Percentiles rank a stretch among this genome's conserved stretches.
Evolutionary conservation across 2,329 filamentous ascomycete genomes (phyloP).

Genomic region (Ambrosiella xylebori): DNA sequence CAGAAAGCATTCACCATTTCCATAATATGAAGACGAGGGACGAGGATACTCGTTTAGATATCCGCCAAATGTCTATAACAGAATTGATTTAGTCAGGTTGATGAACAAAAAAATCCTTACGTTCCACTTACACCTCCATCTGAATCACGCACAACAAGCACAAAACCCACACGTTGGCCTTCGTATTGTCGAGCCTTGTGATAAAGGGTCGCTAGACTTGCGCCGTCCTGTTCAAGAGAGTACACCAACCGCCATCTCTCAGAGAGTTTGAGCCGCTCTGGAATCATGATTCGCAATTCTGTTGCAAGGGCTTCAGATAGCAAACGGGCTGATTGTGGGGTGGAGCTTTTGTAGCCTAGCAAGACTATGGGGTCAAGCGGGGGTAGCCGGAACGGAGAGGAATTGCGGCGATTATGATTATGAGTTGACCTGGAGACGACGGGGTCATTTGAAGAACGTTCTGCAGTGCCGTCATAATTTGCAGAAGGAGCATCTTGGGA

Average conservation of each 20-base stretch:
- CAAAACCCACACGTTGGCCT: slow-evolving; percentile 63
- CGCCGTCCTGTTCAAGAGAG: slow-evolving; percentile 81
- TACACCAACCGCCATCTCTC: slow-evolving; percentile 80
- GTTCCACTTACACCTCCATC: slow-evolving; percentile 46
- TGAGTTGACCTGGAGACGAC: background rate
- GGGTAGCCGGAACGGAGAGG: slow-evolving; percentile 71
- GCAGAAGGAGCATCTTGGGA: slow-evolving; percentile 9
- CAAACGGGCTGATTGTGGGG: slow-evolving; percentile 42
- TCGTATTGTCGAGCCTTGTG: slow-evolving; percentile 53
- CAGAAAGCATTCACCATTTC: slow-evolving; percentile 83
- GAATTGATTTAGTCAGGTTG: background rate
- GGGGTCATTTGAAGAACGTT: slow-evolving; percentile 15
- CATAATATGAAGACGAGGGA: slow-evolving; percentile 71
- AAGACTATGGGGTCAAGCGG: slow-evolving; percentile 69
- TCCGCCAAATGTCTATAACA: slow-evolving; percentile 59
- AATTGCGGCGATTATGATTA: slow-evolving; percentile 30
- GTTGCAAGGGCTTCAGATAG: slow-evolving; percentile 63
- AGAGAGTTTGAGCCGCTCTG: slow-evolving; percentile 68
- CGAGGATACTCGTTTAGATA: slow-evolving; percentile 83
- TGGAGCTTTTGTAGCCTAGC: slow-evolving; percentile 45
- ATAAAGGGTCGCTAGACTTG: slow-evolving; percentile 74
- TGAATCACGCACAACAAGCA: slow-evolving; percentile 69
- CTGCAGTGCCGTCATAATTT: slow-evolving; percentile 1
- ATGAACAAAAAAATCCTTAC: background rate
- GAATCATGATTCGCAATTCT: slow-evolving; percentile 79